These are phyloP conservation scores for Fusarium siculi DNA, from an alignment of 2,329 filamentous ascomycete species.

Conservation along the genomic window DNA sequence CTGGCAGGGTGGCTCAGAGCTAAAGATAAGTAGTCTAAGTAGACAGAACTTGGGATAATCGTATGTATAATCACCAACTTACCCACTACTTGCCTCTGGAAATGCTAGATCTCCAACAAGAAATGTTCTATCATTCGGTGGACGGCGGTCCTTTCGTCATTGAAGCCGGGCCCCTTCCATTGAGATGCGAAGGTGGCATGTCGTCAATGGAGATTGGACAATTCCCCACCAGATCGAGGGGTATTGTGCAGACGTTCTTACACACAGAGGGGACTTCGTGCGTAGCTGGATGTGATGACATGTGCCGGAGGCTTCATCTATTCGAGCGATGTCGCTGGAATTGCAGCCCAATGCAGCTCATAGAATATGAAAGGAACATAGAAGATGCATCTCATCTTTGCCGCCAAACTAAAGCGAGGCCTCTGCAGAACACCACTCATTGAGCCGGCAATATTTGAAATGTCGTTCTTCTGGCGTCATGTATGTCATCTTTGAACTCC, in stretches of 20 bases:
- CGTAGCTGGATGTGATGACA: not conserved
- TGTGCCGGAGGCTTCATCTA: constrained; percentile 12
- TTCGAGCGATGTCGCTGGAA: constrained; percentile 2
- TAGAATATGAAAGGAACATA: not conserved
- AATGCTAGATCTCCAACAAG: constrained; percentile 12
- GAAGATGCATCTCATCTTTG: constrained; percentile 4
- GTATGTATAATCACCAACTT: constrained; percentile 33
- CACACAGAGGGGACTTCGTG: constrained; percentile 13
- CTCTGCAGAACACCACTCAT: constrained; percentile 27
- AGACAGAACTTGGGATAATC: constrained; percentile 16
- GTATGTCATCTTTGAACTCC: constrained; percentile 36
- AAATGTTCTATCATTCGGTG: constrained; percentile 12
- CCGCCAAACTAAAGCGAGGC: constrained; percentile 1
- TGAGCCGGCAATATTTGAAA: constrained; percentile 3
- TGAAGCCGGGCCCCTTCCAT: constrained; percentile 16
- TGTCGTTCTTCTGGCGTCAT: constrained; percentile 10
- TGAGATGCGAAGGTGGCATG: constrained; percentile 43
- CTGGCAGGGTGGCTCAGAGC: constrained; percentile 25
- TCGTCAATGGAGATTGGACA: constrained; percentile 39
- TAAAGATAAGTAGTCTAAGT: constrained; percentile 4
- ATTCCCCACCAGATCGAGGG: constrained; percentile 46
- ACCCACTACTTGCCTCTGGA: constrained; percentile 10
- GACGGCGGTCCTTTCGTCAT: constrained; percentile 25
- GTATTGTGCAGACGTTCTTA: constrained; percentile 21
- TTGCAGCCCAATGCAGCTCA: not conserved